Evolutionary conservation across 495 filamentous ascomycete genomes (phyloP), one percentile per base, ranked within the genome.

Genomic region (Paragyromitra xinjiangensis): DNA sequence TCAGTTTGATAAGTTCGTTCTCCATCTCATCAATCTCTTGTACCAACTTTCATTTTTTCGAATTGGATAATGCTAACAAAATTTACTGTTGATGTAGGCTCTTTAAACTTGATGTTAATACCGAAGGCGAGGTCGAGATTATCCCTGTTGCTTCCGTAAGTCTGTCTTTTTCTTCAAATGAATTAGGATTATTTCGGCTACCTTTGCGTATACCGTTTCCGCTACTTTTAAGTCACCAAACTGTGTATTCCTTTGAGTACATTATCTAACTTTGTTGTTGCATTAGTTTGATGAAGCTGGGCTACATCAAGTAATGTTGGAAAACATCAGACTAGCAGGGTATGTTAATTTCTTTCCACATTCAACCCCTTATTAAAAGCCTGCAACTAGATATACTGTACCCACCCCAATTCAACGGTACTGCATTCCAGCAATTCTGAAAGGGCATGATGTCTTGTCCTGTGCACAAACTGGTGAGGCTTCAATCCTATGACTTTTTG

Each of bases 401-500:
- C 94, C 95, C 0, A 98, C 95, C 12, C 91, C 94, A 0, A 94
- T 99, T 61, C 95, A 99, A 82, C 86, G 88, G 12, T 98, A 94
- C 81, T 88, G 87, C 50, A 87, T 99, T 26, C 94, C 95, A 0
- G 90, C 93, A 0, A 88, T 98, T 53, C 80, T 90, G 8, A 83
- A 87, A 44, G 90, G 91, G 6, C 86, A 90, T 75, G 95, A 99
- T 81, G 82, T 98, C 56, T 91, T 98, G 70, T 95, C 89, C 1
- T 90, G 94, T 79, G 93, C 95, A 6, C 95, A 98, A 83, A 99
- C 95, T 51, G 95, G 95, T 97, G 84, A 83, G 89, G 85, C 6
- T 19, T 56, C 9, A 44, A 26, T 39, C 14, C 6, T 6, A 29
- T 55, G 7, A 59, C 14, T 16, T 42, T 1, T 11, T 42, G 40